Conservation (phyloP, 2,329 filamentous ascomycete species). For the Pseudogymnoascus sp. region DNA sequence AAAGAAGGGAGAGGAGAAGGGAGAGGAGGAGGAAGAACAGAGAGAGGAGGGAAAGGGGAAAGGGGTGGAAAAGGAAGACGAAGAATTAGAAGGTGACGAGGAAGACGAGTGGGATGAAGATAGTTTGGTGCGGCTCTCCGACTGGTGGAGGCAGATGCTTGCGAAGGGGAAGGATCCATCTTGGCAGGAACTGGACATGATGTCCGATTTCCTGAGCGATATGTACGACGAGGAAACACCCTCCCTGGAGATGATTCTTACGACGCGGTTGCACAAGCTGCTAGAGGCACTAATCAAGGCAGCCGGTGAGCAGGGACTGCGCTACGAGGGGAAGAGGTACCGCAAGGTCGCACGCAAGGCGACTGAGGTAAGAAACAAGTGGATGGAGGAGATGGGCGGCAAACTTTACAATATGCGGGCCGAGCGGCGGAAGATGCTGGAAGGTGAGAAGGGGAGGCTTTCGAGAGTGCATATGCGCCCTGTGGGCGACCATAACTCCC, state of each 20-base stretch:
- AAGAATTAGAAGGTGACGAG: neutral
- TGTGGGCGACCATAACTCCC: neutral
- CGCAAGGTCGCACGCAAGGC: slow-evolving; percentile 14
- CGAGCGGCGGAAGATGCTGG: slow-evolving; percentile 18
- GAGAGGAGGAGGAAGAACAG: neutral
- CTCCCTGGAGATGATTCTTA: slow-evolving; percentile 12
- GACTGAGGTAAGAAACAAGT: slow-evolving; percentile 16
- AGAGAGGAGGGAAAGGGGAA: neutral
- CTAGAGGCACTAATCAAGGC: slow-evolving; percentile 17
- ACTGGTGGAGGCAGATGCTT: slow-evolving; percentile 11
- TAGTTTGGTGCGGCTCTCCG: neutral
- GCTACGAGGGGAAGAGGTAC: neutral
- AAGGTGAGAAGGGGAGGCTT: slow-evolving; percentile 12
- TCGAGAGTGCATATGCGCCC: neutral
- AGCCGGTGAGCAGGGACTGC: neutral
- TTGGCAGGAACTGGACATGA: slow-evolving; percentile 5
- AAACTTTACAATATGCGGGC: slow-evolving; percentile 19
- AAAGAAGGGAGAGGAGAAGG: neutral
- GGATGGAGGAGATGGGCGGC: slow-evolving; percentile 18
- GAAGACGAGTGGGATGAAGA: slow-evolving; percentile 7
- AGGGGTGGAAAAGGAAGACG: neutral
- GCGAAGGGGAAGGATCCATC: neutral
- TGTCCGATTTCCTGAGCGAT: neutral
- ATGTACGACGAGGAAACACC: neutral
- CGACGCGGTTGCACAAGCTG: slow-evolving; percentile 19